A percentile compares a stretch with the other conserved stretches of the same genome.
These are phyloP conservation scores for Apiotrichum mycotoxinovorans DNA, from an alignment of 1,284 basidiomycete species.

Conservation along the genomic window DNA sequence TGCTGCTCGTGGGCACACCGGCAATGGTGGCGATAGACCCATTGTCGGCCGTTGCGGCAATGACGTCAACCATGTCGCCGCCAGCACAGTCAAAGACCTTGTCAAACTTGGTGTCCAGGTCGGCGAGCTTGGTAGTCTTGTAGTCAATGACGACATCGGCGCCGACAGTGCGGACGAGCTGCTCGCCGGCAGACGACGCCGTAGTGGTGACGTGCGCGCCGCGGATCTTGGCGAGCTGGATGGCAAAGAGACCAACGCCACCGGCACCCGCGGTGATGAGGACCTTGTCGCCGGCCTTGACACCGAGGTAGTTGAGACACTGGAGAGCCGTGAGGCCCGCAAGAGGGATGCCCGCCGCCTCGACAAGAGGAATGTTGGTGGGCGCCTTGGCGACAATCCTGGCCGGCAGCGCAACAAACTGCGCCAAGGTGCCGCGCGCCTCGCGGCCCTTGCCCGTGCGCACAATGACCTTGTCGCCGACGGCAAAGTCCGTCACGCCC, in stretches of 20 bases:
- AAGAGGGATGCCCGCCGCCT: constrained; percentile 23
- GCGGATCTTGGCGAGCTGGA: constrained; percentile 52
- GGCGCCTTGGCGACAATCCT: constrained; percentile 17
- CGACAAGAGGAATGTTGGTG: constrained; percentile 8
- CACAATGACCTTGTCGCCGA: constrained; percentile 54
- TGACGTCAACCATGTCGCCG: constrained; percentile 6
- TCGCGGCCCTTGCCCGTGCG: constrained; percentile 49
- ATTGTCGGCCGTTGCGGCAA: constrained; percentile 6
- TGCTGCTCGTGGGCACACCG: constrained; percentile 10
- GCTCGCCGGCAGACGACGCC: constrained; percentile 50
- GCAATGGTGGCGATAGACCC: constrained; percentile 16
- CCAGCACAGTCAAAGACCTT: constrained; percentile 24
- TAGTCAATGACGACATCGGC: constrained; percentile 52
- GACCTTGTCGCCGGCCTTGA: constrained; percentile 26
- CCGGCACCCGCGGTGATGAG: constrained; percentile 53
- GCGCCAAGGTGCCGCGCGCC: constrained; percentile 43
- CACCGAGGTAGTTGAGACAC: constrained; percentile 17
- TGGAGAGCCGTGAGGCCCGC: constrained; percentile 22
- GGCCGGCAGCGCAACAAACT: constrained; percentile 42
- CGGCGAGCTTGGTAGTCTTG: constrained; percentile 4
- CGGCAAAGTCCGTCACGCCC: constrained; percentile 12
- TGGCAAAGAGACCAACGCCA: constrained; percentile 52
- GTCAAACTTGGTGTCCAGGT: constrained; percentile 5
- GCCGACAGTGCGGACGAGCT: constrained; percentile 50
- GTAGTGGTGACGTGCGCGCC: constrained; percentile 53